phyloP scores from a whole-genome alignment of 169 alveolate species.

The Plasmodium gonderi region DNA sequence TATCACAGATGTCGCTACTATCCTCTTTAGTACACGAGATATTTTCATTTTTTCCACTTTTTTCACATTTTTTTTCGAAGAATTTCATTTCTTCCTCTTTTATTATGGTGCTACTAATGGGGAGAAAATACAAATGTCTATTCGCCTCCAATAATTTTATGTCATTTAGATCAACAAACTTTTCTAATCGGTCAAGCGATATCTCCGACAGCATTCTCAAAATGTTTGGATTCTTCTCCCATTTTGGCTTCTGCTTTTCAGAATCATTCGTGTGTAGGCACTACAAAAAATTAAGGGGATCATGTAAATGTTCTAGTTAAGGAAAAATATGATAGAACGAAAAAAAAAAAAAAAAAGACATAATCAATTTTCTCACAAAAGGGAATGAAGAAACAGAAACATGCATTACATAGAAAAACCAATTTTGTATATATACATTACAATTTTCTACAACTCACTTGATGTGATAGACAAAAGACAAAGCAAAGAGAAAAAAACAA shows the following conservation, averaged over 20 bases:
- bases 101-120: not conserved
- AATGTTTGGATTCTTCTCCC: not conserved
- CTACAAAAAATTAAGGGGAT: too few species aligned
- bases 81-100: not conserved
- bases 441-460: not conserved
- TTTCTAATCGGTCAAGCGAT: not conserved
- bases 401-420: too few species aligned
- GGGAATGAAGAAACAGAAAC: too few species aligned
- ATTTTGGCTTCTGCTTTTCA: not conserved
- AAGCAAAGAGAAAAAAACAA: not conserved
- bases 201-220: conserved; percentile 2
- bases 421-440: too few species aligned
- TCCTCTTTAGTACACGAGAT: not conserved
- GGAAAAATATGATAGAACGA: too few species aligned
- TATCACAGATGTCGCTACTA: not conserved
- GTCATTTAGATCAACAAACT: not conserved
- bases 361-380: too few species aligned
- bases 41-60: not conserved
- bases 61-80: not conserved
- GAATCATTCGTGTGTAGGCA: not conserved
- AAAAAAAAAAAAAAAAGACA: too few species aligned
- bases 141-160: not conserved
- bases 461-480: not conserved
- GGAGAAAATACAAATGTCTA: not conserved
- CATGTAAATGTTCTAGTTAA: too few species aligned